Base-by-base conservation (phyloP, 345 rosid genomes). In the Euphorbia peplus region DNA sequence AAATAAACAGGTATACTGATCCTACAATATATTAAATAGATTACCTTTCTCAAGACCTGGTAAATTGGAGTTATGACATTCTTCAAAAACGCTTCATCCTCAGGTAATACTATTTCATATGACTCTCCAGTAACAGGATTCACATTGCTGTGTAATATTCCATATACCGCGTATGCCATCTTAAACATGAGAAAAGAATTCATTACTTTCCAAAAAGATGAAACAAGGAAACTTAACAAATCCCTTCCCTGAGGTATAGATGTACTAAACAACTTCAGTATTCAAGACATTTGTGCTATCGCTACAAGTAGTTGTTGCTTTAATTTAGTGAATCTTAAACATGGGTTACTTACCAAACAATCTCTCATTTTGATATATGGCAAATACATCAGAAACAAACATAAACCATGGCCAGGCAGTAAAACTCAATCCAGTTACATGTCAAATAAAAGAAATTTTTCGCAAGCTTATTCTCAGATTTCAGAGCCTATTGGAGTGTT, bases 81-180 rank as follows among this genome's bases (percentile, higher is more conserved):
- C 81, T 82, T 85, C 81, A 95, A 80, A 83, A 95, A 95, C 50
- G 85, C 54, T 74, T 95, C 98, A 11, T 92, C 97, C 60, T 90
- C 91, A 48, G 81, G 81, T 64, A 79, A 88, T 64, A 71, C 81
- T 28, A 62, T 70, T 42, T 74, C 81, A 70, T 75, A 81, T 4
- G 78, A 64, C 44, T 67, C 96, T 75, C 95, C 87, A 46, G 81
- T 86, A 63, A 84, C 90, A 64, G 78, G 75, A 60, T 74, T 79
- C 60, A 74, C 88, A 69, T 90, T 80, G 64, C 85, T 55, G 67
- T 67, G 64, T 61, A 92, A 76, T 72, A 86, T 78, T 74, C 81
- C 89, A 68, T 67, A 75, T 73, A 95, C 88, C 9, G 73, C 87
- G 56, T 77, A 44, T 41, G 97, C 98, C 99, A 95, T 95, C 99